Evolutionary conservation across 2,329 filamentous ascomycete species (phyloP).

Genomic region (Aspergillus hiratsukae): DNA sequence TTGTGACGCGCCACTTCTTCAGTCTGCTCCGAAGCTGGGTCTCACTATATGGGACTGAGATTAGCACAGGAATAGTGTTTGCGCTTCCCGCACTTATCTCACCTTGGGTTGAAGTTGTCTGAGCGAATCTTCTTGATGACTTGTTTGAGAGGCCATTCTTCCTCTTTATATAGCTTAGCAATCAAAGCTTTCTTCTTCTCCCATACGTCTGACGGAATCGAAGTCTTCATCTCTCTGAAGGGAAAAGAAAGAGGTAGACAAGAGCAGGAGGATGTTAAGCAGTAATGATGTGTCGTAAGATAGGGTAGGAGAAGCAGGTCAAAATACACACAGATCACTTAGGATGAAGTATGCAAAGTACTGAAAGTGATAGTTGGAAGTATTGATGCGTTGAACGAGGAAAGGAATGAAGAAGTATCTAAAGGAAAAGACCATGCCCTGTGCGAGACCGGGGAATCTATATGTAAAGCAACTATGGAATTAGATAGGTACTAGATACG

Average conservation of each 20-base stretch:
- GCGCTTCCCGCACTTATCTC: constrained; percentile 9
- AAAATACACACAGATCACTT: not conserved
- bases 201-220: constrained; percentile 42
- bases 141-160: constrained; percentile 44
- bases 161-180: constrained; percentile 39
- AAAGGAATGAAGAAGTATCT: constrained; percentile 1
- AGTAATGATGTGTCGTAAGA: constrained; percentile 2
- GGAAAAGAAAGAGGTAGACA: not conserved
- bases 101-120: constrained; percentile 42
- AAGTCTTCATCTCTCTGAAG: constrained; percentile 36
- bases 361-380: not conserved
- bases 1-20: constrained; percentile 44
- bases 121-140: constrained; percentile 43
- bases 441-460: not conserved
- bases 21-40: constrained; percentile 42
- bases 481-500: not conserved
- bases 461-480: not conserved
- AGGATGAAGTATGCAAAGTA: not conserved
- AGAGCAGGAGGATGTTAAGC: not conserved
- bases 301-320: not conserved
- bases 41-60: constrained; percentile 28
- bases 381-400: not conserved
- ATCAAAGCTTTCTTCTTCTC: constrained; percentile 41
- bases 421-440: not conserved
- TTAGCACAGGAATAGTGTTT: not conserved